Evolutionary conservation across 2,329 filamentous ascomycete species (phyloP), one percentile per base, ranked within the genome.

Genomic region (Immersiporthe knoxdaviesiana): DNA sequence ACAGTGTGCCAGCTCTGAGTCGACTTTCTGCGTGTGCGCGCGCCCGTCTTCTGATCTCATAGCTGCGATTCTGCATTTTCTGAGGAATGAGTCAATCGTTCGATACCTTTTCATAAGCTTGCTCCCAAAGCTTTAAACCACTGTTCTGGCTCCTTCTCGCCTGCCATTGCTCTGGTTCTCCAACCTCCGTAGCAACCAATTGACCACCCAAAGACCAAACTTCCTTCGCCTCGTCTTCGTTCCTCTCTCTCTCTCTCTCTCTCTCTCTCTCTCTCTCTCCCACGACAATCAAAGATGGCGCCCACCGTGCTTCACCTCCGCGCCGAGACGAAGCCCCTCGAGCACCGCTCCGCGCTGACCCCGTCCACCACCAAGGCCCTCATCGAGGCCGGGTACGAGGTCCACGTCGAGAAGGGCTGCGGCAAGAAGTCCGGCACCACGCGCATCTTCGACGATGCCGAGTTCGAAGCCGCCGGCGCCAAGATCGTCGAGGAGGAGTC

Each of bases 371-470:
- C 70, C 47, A 88, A 89, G 79, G 83, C 84, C 65, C 85, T 93
- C 66, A 81, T 92, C 66, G 85, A 91, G 72, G 90, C 89, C 54
- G 91, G 91, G 71, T 93, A 92, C 78, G 83, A 84, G 32, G 85
- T 93, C 74, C 86, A 86, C 63, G 87, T 92, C 63, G 91, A 93
- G 83, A 84, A 86, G 71, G 69, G 69, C 37, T 63, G 44, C 67
- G 69, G 69, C 47, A 47, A 44, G 52, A 71, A 68, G 69, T 71
- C 69, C 6, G 88, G 86, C 70, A 85, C 87, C n/a, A 85, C 87
- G 76, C 85, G 91, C 68, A 92, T 93, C 75, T 90, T 87, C 73
- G 82, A 87, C 41, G 87, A 89, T 73, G 79, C 77, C 56, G 89
- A 91, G 76, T 91, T 89, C 74, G 84, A 86, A 78, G 81, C 84